Evolutionary conservation across 2,329 filamentous ascomycete species (phyloP), one percentile per base, ranked within the genome.

Genomic region (Laburnicola sp.): DNA sequence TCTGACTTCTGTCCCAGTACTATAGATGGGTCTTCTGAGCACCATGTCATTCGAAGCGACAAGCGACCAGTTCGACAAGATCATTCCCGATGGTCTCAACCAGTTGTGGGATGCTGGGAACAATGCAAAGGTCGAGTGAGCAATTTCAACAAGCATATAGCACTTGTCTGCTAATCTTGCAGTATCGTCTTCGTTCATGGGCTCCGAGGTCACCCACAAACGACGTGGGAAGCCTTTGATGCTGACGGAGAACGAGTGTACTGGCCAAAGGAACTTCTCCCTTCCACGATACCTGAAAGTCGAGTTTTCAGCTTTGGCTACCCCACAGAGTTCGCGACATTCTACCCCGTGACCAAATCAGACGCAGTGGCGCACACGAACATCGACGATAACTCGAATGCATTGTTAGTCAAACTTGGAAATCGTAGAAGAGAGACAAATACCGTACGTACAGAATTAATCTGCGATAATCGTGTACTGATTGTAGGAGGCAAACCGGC

Each of bases 221-320:
- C 22, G 16, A 39, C 37, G n/a, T 39, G 37, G 37, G 37, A 39
- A 39, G 37, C 37, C 8, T 39, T 22, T 39, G 37, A 39, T n/a
- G 37, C 37, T 27, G 37, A 39, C 27, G 37, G 37, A 39, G 37
- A 39, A 26, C 37, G 37, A 23, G 23, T 39, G n/a, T 39, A 23
- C 37, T 39, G 37, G 37, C 37, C 37, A 26, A 39, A 39, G 22
- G 37, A 39, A 11, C 37, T 39, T 39, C 37, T 39, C 4, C 37
- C 37, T 6, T 37, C 31, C 2, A 49, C 46, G 9, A 28, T 42
- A 2, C 46, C 37, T 9, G 28, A 43, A 10, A 43, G 38, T 31
- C 16, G 46, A 16, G 36, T 49, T 11, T 49, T 49, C 21, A 36
- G 30, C 38, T 49, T 49, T 22, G 46, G 38, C 3, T 49, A 48